Base-by-base conservation (phyloP, 2,329 filamentous ascomycete species). In the Periconia sp. region DNA sequence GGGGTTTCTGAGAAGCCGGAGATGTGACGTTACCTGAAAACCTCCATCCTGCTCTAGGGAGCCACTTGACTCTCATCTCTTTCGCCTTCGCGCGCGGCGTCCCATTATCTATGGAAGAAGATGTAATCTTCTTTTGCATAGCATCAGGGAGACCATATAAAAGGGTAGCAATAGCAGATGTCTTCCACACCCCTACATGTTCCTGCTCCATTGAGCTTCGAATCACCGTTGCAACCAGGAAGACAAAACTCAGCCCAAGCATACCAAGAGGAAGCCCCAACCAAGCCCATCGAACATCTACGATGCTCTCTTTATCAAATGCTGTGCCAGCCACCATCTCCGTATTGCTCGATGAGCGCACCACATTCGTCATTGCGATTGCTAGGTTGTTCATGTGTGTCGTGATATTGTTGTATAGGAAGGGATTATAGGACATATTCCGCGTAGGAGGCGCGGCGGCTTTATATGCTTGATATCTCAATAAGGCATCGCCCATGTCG, bases 261-360 rank as follows among this genome's bases (percentile, higher is more conserved):
- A 64, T 25, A 1, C 36, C 35, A 13, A 54, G 37, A 11, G 60
- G 60, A 19, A 63, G 53, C 0, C 47, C n/a, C 17, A 64, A 29
- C 60, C 60, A 64, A n/a, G 9, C 31, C 57, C 56, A 64, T 7
- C 54, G 41, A 2, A 64, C 60, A 3, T 57, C 38, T 0, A 64
- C 50, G 26, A 50, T 52, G 0, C 42, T 57, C 21, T 58, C 45
- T 7, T 31, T 42, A n/a, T 47, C 41, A 23, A 40, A 54, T 1
- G 50, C 36, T 6, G 21, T 5, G 13, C 52, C 52, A 11, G 21
- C 18, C 0, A 57, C 49, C 19, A 29, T 40, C 9, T 52, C 49
- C 0, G 36, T 36, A n/a, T 43, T 37, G 0, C 4, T 4, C 4
- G 40, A 21, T 3, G 41, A 49, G 12, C 45, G 39, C 7, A 48